Base-by-base conservation (phyloP, 345 rosid genomes). In the Leavenworthia alabamica region DNA sequence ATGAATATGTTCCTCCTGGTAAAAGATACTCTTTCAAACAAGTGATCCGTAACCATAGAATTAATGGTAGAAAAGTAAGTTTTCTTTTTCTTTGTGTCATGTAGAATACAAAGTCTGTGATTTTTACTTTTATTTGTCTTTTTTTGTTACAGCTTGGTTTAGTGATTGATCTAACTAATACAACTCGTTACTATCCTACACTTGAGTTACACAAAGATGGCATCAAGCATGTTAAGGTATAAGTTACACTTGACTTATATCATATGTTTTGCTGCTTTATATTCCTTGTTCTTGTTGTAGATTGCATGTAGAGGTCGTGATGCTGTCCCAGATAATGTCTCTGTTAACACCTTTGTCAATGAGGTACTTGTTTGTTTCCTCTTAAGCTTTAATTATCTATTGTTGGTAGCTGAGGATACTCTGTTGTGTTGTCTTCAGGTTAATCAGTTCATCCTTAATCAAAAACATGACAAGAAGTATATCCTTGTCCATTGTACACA, bases 91-190 rank as follows among this genome's bases (percentile, higher is more conserved):
- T 8, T 9, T 36, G 2, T 33, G 17, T 7, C 29, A 26, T 56
- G 10, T 37, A 37, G 16, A 8, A 8, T 26, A 28, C 33, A 5
- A 50, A 37, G 26, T 2, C 35, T 31, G 35, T 31, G 4, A 33
- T 35, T 6, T 10, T 10, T 17, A 3, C n/a, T n/a, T n/a, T n/a
- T n/a, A 23, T 46, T 15, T n/a, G 2, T 58, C 0, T 12, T 24
- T 3, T n/a, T n/a, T n/a, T n/a, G n/a, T n/a, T 42, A 7, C 89
- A 93, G 99, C 80, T 93, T 71, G 97, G 92, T 68, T 74, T 93
- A 60, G 99, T 93, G 76, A 89, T 93, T 70, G 99, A 93, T 81
- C 78, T 93, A 64, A 93, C 99, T 17, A 93, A 93, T 82, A 89
- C 97, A 41, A 65, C 79, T 43, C 93, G 94, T 36, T 89, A 93